Base-by-base conservation (phyloP, 2,329 filamentous ascomycete genomes). In the Trichoderma cornu-damae region DNA sequence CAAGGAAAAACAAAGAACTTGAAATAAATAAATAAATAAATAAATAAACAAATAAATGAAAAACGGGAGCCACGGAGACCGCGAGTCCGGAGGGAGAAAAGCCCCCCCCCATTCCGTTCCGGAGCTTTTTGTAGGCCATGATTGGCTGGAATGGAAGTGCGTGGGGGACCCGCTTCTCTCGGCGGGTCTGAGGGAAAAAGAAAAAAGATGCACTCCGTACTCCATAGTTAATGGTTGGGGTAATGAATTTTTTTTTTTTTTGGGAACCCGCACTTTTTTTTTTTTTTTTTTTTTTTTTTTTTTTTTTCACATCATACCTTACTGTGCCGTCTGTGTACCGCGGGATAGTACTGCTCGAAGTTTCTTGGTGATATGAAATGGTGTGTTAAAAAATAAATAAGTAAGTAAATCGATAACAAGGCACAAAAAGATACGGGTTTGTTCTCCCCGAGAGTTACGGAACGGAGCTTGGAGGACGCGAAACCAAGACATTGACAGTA, bases 201-300 rank as follows among this genome's bases (percentile, higher is more conserved):
- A 26, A 14, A 14, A 43, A 22, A 12, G 20, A n/a, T n/a, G n/a
- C n/a, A n/a, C n/a, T n/a, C n/a, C n/a, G n/a, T n/a, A n/a, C n/a
- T n/a, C n/a, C n/a, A n/a, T n/a, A n/a, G n/a, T n/a, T 43, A 52
- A 52, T 52, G 40, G 49, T 52, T 53, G 50, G 50, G 50, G 24
- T 22, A 8, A 14, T n/a, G 12, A 11, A 12, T 43, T 34, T 24
- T 32, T 16, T n/a, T 40, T 34, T n/a, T 1, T 14, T 8, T 40
- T 12, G 6, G 26, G 26, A 4, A 28, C 26, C 18, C 9, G 1
- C 11, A 38, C n/a, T 1, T 22, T 6, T 12, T 4, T 20, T 14
- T 37, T 37, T 37, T 16, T 42, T 32, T 22, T 30, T n/a, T 14
- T 38, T 32, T 38, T 9, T 22, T 46, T 32, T 30, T 18, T 20